A percentile compares a stretch with the other conserved stretches of the same genome.
Conservation (phyloP, 495 filamentous ascomycete species). For the Trypethelium eluteriae region DNA sequence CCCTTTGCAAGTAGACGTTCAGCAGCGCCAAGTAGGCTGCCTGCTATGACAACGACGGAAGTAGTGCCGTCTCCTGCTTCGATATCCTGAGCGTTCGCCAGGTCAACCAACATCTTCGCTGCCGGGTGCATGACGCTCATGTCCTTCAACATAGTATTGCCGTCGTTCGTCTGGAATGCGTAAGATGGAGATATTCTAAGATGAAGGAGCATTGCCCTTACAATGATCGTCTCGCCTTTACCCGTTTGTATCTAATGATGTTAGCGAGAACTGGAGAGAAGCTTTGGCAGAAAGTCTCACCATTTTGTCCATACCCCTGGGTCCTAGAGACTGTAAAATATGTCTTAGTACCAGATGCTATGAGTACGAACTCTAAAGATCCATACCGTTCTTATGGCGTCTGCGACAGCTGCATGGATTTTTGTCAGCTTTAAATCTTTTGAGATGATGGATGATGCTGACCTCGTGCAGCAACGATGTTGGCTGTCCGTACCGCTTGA, state of each 20-base stretch:
- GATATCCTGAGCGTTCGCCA: slow-evolving; percentile 94
- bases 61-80: slow-evolving; percentile 98
- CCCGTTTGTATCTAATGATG: slow-evolving; percentile 69
- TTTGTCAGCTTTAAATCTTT: slow-evolving; percentile 16
- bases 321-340: slow-evolving; percentile 54
- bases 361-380: not conserved
- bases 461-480: slow-evolving; percentile 96
- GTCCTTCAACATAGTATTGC: slow-evolving; percentile 95
- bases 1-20: slow-evolving; percentile 84
- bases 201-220: slow-evolving; percentile 32
- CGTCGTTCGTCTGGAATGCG: slow-evolving; percentile 72
- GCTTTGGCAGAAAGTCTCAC: slow-evolving; percentile 27
- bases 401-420: slow-evolving; percentile 66
- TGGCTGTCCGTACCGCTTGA: slow-evolving; percentile 84
- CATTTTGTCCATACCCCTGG: slow-evolving; percentile 96
- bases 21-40: slow-evolving; percentile 86
- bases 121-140: slow-evolving; percentile 99
- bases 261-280: not conserved
- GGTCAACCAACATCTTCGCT: slow-evolving; percentile 96
- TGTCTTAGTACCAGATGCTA: slow-evolving; percentile 10
- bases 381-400: slow-evolving; percentile 82
- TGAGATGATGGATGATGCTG: slow-evolving; percentile 25
- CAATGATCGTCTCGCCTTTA: slow-evolving; percentile 92
- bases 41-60: slow-evolving; percentile 94
- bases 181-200: slow-evolving; percentile 28